Conservation (phyloP, 2,329 filamentous ascomycete species). For the Diaporthe sp. region DNA sequence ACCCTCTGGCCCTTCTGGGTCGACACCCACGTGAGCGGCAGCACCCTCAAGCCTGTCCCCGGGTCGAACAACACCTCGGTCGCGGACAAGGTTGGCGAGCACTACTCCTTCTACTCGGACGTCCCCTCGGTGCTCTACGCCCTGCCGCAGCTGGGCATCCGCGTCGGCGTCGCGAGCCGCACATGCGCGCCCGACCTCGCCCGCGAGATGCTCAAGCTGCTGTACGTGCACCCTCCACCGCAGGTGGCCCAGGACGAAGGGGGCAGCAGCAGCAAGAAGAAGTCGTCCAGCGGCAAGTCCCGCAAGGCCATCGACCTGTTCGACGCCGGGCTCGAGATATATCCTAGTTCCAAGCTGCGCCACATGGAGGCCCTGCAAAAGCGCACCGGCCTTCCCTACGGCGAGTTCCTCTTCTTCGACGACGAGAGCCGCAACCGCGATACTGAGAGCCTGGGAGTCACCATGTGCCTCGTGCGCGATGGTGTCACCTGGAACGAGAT, state of each 20-base stretch:
- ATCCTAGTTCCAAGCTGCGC: slow-evolving; percentile 84
- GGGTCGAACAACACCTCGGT: slow-evolving; percentile 53
- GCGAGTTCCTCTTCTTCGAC: slow-evolving; percentile 96
- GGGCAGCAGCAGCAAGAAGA: slow-evolving; percentile 40
- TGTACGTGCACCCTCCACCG: slow-evolving; percentile 66
- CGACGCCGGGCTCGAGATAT: slow-evolving; percentile 73
- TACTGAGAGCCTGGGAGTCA: slow-evolving; percentile 82
- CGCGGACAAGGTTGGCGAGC: slow-evolving; percentile 72
- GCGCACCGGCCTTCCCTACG: slow-evolving; percentile 77
- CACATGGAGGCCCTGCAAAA: slow-evolving; percentile 84
- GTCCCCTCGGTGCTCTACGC: slow-evolving; percentile 76
- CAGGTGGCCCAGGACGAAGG: slow-evolving; percentile 40
- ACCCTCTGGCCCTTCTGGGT: slow-evolving; percentile 99
- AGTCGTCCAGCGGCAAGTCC: slow-evolving; percentile 47
- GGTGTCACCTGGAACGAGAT: slow-evolving; percentile 83
- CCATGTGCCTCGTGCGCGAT: slow-evolving; percentile 85
- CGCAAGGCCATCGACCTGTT: slow-evolving; percentile 70
- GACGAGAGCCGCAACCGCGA: slow-evolving; percentile 90
- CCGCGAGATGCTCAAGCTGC: slow-evolving; percentile 80
- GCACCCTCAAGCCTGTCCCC: slow-evolving; percentile 71
- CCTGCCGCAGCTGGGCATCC: slow-evolving; percentile 61
- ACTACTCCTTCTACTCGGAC: slow-evolving; percentile 78
- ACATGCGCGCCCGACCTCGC: slow-evolving; percentile 85
- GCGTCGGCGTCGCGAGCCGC: slow-evolving; percentile 82
- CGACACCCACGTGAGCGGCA: slow-evolving; percentile 84